Base-by-base conservation (phyloP, 2,329 filamentous ascomycete species). In the Xylariales sp. region DNA sequence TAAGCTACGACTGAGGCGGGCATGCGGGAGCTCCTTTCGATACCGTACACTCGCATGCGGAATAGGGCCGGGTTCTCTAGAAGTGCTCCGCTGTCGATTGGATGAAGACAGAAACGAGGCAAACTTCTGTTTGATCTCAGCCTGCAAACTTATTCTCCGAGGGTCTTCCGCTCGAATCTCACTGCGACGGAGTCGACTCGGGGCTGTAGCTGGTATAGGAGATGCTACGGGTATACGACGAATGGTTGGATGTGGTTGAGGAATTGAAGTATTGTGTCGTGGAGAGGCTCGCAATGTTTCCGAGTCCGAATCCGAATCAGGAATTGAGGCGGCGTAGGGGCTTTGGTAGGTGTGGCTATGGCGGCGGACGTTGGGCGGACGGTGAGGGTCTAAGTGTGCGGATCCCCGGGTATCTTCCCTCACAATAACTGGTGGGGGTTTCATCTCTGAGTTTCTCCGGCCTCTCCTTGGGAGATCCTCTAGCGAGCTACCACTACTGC, bases 361-460 rank as follows among this genome's bases (percentile, higher is more conserved):
- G 5, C 74, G 76, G 32, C 73, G 75, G 28, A 68, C 63, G 50
- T 67, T 58, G 3, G 68, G 59, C 16, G 74, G 71, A 4, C 67
- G 74, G 48, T 65, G 76, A 30, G 75, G 70, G 49, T 75, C 72
- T 10, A 72, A 53, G 62, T 74, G 74, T 32, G 46, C 36, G 53
- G 74, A 61, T 32, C 69, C 12, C 3, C 71, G 70, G 16, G 57
- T 57, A 28, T 74, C 71, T 18, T 80, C 74, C 18, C 78, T 73
- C n/a, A 63, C 53, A 39, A 64, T 58, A 10, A 62, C 58, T 2
- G 78, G 77, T 0, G 80, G 79, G 2, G 78, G 79, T 2, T 82
- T 82, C 59, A 83, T 81, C 64, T 87, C 86, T 3, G 85, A 86
- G 74, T 85, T 84, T 76, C 85, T 87, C 63, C 83, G 81, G 46